These are phyloP conservation scores for Kregervanrija fluxuum DNA, from an alignment of 805 yeast species.

Conservation along the genomic window DNA sequence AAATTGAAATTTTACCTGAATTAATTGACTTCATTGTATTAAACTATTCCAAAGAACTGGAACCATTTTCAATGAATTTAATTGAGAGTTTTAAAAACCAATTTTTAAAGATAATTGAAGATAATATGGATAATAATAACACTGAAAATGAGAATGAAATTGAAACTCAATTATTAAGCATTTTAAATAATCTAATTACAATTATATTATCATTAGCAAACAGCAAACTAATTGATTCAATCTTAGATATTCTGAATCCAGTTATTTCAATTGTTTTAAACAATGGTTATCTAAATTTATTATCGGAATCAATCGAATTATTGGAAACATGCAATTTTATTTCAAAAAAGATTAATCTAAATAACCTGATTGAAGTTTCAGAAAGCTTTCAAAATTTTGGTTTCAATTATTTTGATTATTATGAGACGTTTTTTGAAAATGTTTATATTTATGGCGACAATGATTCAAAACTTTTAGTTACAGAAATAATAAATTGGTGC, in stretches of 20 bases:
- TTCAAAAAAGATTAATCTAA: conserved; percentile 34
- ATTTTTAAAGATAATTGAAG: conserved; percentile 52
- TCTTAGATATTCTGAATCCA: conserved; percentile 51
- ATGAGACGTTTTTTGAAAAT: conserved; percentile 42
- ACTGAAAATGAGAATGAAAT: conserved; percentile 46
- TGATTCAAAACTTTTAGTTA: conserved; percentile 14
- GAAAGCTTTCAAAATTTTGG: conserved; percentile 47
- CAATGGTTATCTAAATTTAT: conserved; percentile 63
- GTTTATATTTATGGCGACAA: conserved; percentile 35
- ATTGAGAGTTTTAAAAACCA: conserved; percentile 61
- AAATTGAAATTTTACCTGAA: conserved; percentile 74
- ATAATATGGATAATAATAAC: conserved; percentile 27
- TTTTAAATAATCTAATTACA: conserved; percentile 75
- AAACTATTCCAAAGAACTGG: conserved; percentile 73
- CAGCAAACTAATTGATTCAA: conserved; percentile 52
- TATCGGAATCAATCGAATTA: conserved; percentile 70
- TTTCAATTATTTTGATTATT: conserved; percentile 40
- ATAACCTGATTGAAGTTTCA: conserved; percentile 28
- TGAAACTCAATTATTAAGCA: conserved; percentile 74
- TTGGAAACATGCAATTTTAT: conserved; percentile 60
- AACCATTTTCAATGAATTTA: conserved; percentile 80
- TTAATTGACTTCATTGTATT: conserved; percentile 95
- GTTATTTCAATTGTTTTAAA: conserved; percentile 60
- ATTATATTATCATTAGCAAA: conserved; percentile 73
- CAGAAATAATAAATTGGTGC: conserved; percentile 16